phyloP scores from a whole-genome alignment of 208 protist species.

The Trypanosoma vivax region DNA sequence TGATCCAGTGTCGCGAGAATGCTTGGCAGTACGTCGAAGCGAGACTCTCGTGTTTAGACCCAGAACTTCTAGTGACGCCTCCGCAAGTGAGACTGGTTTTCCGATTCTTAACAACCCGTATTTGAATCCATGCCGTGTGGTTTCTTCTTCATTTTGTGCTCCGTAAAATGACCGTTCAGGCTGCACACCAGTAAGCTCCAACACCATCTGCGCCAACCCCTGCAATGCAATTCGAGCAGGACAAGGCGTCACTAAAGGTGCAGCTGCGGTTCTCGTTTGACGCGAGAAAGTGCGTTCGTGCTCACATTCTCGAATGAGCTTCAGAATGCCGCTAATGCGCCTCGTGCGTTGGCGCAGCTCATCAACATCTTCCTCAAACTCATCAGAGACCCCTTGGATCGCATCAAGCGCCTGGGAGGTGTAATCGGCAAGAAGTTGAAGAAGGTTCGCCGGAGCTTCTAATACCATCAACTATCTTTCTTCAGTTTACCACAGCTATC shows the following conservation, averaged over 20 bases:
- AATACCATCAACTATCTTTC: background rate
- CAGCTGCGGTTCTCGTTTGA: background rate
- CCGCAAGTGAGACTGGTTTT: conserved; percentile 30
- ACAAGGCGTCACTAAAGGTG: background rate
- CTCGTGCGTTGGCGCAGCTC: conserved; percentile 3
- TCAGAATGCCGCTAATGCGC: conserved; percentile 12
- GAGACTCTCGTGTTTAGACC: conserved; percentile 35
- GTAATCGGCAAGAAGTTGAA: conserved; percentile 38
- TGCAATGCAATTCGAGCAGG: conserved; percentile 1
- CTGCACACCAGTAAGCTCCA: conserved; percentile 11
- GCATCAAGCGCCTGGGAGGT: conserved; percentile 42
- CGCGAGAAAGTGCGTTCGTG: background rate
- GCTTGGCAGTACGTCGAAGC: conserved; percentile 26
- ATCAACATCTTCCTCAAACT: conserved; percentile 18
- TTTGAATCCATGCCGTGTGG: conserved; percentile 12
- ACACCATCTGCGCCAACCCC: conserved; percentile 8
- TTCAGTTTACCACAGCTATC: no score
- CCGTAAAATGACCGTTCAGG: background rate
- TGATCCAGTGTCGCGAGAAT: background rate
- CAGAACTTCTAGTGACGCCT: conserved; percentile 34
- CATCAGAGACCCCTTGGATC: conserved; percentile 20
- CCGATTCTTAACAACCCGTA: no score
- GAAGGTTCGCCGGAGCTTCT: conserved; percentile 10
- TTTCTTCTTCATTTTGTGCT: background rate
- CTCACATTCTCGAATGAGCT: conserved; percentile 8